These are phyloP conservation scores for Aspergillus egyptiacus DNA, from an alignment of 495 filamentous ascomycete species.

Conservation along the genomic window DNA sequence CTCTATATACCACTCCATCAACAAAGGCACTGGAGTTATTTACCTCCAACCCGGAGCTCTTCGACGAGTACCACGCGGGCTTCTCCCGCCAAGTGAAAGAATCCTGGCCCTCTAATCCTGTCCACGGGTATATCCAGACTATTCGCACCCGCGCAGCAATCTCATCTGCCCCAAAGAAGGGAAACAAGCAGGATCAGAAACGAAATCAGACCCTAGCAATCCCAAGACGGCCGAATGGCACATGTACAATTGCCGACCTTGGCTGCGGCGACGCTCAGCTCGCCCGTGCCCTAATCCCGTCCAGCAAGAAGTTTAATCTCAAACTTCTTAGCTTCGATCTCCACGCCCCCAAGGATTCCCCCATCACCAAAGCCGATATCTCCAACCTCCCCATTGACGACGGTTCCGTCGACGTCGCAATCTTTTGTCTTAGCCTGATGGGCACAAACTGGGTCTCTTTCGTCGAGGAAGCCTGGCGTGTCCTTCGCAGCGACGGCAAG, in stretches of 20 bases:
- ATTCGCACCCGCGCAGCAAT: slow-evolving; percentile 54
- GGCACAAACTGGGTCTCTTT: slow-evolving; percentile 97
- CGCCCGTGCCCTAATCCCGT: slow-evolving; percentile 52
- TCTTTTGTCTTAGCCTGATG: slow-evolving; percentile 97
- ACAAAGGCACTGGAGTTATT: slow-evolving; percentile 72
- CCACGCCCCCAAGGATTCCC: slow-evolving; percentile 50
- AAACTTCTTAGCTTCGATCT: slow-evolving; percentile 63
- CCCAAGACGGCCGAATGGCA: slow-evolving; percentile 47
- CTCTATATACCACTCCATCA: slow-evolving; percentile 88
- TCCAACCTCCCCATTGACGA: slow-evolving; percentile 69
- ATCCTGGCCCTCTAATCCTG: slow-evolving; percentile 92
- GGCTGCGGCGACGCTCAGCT: slow-evolving; percentile 77
- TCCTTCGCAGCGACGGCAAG: slow-evolving; percentile 70
- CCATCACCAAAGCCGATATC: slow-evolving; percentile 84
- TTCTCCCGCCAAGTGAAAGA: slow-evolving; percentile 87
- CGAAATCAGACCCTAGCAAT: slow-evolving; percentile 29
- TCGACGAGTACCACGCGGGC: slow-evolving; percentile 87
- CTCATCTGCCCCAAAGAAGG: slow-evolving; percentile 26
- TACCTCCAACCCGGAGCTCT: slow-evolving; percentile 75
- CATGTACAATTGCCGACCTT: slow-evolving; percentile 77
- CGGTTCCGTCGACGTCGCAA: slow-evolving; percentile 69
- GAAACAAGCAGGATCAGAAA: slow-evolving; percentile 30
- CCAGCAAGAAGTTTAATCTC: slow-evolving; percentile 57
- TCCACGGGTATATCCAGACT: slow-evolving; percentile 68
- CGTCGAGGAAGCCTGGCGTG: slow-evolving; percentile 86